phyloP scores from a whole-genome alignment of 116 monocot species.

The Zostera marina region DNA sequence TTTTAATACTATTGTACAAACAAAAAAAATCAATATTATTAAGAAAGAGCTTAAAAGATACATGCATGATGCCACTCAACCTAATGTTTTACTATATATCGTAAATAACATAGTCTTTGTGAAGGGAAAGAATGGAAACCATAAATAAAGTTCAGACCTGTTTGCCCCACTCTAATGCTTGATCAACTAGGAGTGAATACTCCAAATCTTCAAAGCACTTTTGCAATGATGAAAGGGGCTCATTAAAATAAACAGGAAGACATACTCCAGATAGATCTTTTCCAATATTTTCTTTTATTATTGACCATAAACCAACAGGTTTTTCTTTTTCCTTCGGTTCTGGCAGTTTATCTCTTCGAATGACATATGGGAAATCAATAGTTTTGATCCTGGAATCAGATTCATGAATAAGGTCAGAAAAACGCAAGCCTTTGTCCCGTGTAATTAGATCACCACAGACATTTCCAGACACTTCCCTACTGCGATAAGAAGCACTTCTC shows the following conservation, averaged over 20 bases:
- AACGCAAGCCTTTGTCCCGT: conserved; percentile 10
- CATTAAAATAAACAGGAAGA: conserved; percentile 95
- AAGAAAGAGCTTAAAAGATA: no score
- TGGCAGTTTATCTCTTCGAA: conserved; percentile 62
- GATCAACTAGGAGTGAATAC: conserved; percentile 79
- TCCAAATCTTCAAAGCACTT: conserved; percentile 98
- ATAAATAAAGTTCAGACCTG: conserved; percentile 31
- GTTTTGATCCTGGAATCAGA: conserved; percentile 22
- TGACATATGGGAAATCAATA: conserved; percentile 49
- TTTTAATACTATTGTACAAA: no score
- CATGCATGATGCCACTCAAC: no score
- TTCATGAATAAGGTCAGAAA: conserved; percentile 14
- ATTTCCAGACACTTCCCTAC: conserved; percentile 40
- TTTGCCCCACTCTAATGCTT: conserved; percentile 74
- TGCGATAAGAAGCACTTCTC: conserved; percentile 70
- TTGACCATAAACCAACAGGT: conserved; percentile 88
- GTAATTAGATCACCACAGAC: conserved; percentile 15
- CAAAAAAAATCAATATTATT: no score
- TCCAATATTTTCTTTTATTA: conserved; percentile 95
- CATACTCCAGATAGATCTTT: conserved; percentile 97
- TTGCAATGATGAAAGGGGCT: conserved; percentile 83
- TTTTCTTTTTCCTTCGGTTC: conserved; percentile 93
- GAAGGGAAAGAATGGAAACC: background rate
- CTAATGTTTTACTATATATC: no score
- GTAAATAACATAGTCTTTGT: background rate